Evolutionary conservation across 345 rosid genomes (phyloP), one percentile per base, ranked within the genome.

Genomic region (Erodium maritimum): DNA sequence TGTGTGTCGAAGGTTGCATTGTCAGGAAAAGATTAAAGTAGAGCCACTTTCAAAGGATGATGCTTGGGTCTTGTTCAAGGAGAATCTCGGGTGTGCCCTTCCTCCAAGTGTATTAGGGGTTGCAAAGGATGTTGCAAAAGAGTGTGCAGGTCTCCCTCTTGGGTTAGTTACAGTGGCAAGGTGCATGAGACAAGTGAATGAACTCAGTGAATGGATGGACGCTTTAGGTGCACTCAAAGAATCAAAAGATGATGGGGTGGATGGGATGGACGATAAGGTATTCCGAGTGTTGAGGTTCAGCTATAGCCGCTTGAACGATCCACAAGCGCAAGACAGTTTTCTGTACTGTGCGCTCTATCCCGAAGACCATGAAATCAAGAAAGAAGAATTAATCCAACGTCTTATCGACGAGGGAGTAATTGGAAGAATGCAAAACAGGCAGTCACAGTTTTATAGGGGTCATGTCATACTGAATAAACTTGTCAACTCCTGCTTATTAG

Each of bases 61-160:
- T 20, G 64, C 65, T 7, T 51, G 68, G 60, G 19, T 61, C 18
- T 53, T 57, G 11, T 70, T 65, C 45, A 8, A 19, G 4, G 52
- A 18, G 6, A 58, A 54, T 24, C 53, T 53, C 2, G 56, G 55
- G 8, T 23, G 1, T 5, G 23, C 10, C 1, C n/a, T 42, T 56
- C 2, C 5, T 59, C 62, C 68, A 8, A 21, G 17, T 13, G 22
- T 63, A 22, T 33, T 45, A 19, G 58, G 33, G 5, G 25, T 50
- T 0, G 56, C 61, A 16, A 45, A 23, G 5, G n/a, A 19, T 20
- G 17, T 69, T 5, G 65, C 52, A 0, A 23, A 56, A 10, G 45
- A 67, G 55, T 71, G 71, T 53, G 68, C 52, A 0, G 58, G 71
- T 13, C 67, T 71, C 51, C 73, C 77, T 0, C 48, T 65, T 4